phyloP scores from a whole-genome alignment of 1,284 basidiomycete species.

The Rhodotorula sp. region DNA sequence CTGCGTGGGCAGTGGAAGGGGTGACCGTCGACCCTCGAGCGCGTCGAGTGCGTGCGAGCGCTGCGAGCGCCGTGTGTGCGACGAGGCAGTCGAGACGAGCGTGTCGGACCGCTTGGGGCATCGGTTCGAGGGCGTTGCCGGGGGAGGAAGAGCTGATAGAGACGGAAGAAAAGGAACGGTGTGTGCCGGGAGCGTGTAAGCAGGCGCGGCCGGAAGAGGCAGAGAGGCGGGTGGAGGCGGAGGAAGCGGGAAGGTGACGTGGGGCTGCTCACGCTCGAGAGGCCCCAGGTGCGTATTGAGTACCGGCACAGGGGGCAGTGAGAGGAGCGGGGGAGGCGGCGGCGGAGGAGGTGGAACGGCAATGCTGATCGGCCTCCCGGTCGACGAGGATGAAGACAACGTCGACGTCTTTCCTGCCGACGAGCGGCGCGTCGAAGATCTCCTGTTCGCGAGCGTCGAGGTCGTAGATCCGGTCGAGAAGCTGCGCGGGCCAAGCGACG shows the following conservation, averaged over 20 bases:
- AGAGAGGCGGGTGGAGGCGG: too few relatives aligned
- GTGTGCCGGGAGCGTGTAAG: background rate
- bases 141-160: background rate
- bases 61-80: background rate
- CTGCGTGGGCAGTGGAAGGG: background rate
- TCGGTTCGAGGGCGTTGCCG: background rate
- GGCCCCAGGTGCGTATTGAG: too few relatives aligned
- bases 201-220: too few relatives aligned
- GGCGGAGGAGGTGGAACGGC: background rate
- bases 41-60: constrained; percentile 21
- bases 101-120: constrained; percentile 4
- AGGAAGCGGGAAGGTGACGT: too few relatives aligned
- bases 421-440: background rate
- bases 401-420: background rate
- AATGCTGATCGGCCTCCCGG: background rate
- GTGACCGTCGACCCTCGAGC: constrained; percentile 12
- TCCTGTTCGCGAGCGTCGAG: too few relatives aligned
- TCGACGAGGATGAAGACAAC: background rate
- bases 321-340: background rate
- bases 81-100: constrained; percentile 1
- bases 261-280: too few relatives aligned
- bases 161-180: background rate
- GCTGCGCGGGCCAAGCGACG: background rate
- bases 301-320: too few relatives aligned
- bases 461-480: background rate